Evolutionary conservation across 106 monocot species (phyloP).

Genomic region (Dendrobium chrysotoxum): DNA sequence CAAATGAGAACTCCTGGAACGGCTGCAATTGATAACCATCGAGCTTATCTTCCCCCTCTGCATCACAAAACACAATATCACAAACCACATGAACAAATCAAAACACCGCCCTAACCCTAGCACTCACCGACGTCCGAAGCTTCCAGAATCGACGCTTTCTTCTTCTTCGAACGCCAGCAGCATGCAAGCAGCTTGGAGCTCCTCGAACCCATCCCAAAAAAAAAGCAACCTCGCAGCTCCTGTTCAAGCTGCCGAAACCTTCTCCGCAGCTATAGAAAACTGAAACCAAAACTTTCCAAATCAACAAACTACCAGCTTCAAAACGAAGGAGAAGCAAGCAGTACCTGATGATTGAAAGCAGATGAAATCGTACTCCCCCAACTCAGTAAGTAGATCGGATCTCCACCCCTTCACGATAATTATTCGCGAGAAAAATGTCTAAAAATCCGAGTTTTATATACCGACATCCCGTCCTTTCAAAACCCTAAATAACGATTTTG

Average conservation of each 20-base stretch:
- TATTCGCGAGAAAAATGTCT: neutral
- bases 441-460: neutral
- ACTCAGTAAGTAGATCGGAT: neutral
- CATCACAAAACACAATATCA: conserved; percentile 2
- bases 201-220: conserved; percentile 46
- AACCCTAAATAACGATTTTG: conserved; percentile 12
- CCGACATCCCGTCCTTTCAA: conserved; percentile 10
- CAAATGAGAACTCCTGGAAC: conserved; percentile 82
- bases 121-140: conserved; percentile 36
- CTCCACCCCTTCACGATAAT: neutral
- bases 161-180: conserved; percentile 54
- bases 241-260: conserved; percentile 4
- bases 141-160: conserved; percentile 33
- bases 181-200: conserved; percentile 42
- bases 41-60: conserved; percentile 44
- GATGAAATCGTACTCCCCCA: neutral
- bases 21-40: conserved; percentile 46
- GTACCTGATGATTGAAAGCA: neutral
- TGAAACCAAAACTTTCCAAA: neutral
- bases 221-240: conserved; percentile 3
- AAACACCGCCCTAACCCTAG: conserved; percentile 11
- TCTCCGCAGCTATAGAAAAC: neutral
- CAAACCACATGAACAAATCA: conserved; percentile 3
- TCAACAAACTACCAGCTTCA: neutral
- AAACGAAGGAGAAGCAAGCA: neutral